Evolutionary conservation across 345 rosid species (phyloP), one percentile per base, ranked within the genome.

Genomic region (Mangifera indica): DNA sequence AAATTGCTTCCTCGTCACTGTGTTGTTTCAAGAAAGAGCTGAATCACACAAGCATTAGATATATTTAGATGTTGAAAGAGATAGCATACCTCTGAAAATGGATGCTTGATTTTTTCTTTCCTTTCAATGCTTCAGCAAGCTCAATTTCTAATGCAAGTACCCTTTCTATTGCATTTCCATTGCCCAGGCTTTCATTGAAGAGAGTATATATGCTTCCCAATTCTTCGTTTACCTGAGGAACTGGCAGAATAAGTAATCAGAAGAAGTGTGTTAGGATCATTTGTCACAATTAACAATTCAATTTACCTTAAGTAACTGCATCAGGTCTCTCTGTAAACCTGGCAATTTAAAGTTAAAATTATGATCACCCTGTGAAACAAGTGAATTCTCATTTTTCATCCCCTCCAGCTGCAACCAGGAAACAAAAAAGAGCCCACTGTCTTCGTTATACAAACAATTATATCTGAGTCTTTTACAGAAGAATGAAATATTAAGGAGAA

Each of bases 71-170:
- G 62, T 40, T 56, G 9, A 32, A 62, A 56, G 29, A 32, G 6
- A 62, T 42, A 40, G 46, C 63, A 52, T 78, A 95, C 98, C 98
- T 92, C 71, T 95, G 99, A 72, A 91, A 87, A 78, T 84, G 87
- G 76, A 84, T 62, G 74, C 77, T 78, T 51, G 96, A 82, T 80
- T 78, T 89, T 75, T 88, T 87, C 81, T 95, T 91, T 22, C 84
- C 80, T 77, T 87, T 89, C 79, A 95, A 79, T 64, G 97, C 87
- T 80, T 88, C 93, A 44, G 97, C 97, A 66, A 95, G 95, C 78
- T 95, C 97, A 45, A 92, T 83, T 82, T 95, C 99, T 74, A 95
- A 79, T 15, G 98, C 99, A 46, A 95, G 93, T 59, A 95, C 98
- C 66, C 97, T 88, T 80, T 95, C 96, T 67, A 91, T 77, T 32